Percentiles rank a stretch among this genome's conserved stretches.
These are phyloP conservation scores for Hypholoma sublateritium DNA, from an alignment of 768 basidiomycete genomes.

Conservation along the genomic window DNA sequence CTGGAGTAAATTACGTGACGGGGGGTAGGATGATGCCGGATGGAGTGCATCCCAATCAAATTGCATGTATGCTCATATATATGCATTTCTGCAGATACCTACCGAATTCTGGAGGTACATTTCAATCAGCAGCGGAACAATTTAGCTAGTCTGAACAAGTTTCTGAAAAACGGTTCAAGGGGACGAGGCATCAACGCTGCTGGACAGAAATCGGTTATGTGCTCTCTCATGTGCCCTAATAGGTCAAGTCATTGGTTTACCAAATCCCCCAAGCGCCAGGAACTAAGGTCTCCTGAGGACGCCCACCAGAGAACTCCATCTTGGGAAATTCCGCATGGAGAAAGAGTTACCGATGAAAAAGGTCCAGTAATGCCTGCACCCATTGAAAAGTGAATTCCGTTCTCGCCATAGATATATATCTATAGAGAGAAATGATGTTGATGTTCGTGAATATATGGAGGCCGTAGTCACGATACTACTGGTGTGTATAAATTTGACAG, in stretches of 20 bases:
- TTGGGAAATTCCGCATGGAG: slow-evolving; percentile 20
- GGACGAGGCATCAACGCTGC: no score
- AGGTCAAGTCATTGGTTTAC: not conserved
- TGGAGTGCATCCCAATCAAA: not conserved
- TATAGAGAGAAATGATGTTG: slow-evolving; percentile 7
- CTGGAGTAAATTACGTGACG: slow-evolving; percentile 5
- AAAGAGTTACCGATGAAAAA: slow-evolving; percentile 5
- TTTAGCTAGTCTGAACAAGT: no score
- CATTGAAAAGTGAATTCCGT: not conserved
- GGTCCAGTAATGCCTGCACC: slow-evolving; percentile 1
- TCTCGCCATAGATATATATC: not conserved
- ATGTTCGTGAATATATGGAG: slow-evolving; percentile 1
- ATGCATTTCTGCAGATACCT: no score
- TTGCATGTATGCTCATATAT: not conserved
- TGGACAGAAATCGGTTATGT: not conserved
- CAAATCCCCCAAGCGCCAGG: slow-evolving; percentile 10
- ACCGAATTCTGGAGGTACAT: no score
- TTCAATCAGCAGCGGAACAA: no score
- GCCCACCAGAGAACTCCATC: slow-evolving; percentile 11
- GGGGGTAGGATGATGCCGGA: not conserved
- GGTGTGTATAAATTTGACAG: slow-evolving; percentile 9
- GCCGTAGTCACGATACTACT: not conserved
- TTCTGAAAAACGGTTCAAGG: no score
- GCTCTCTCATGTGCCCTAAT: not conserved
- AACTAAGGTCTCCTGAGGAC: slow-evolving; percentile 16